A percentile compares a stretch with the other conserved stretches of the same genome.
Conservation (phyloP, 352 stramenopile genomes). For the Globisporangium megalacanthum region DNA sequence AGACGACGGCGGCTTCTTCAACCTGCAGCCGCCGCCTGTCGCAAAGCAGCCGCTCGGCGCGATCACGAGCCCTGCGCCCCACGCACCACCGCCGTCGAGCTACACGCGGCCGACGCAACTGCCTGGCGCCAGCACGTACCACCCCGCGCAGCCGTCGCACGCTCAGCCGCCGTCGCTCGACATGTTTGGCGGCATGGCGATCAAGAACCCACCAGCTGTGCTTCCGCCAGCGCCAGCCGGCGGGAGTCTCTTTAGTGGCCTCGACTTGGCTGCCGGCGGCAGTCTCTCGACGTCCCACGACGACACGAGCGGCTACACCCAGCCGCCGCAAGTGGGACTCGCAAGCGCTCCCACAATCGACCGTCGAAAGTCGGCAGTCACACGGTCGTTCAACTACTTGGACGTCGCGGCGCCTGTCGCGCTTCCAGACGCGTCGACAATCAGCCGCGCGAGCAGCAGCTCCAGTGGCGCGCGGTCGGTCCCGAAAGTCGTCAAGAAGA, state of each 20-base stretch:
- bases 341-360: conserved; percentile 10
- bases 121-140: conserved; percentile 1
- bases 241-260: conserved; percentile 37
- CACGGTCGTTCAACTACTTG: conserved; percentile 58
- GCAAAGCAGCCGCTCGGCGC: conserved; percentile 38
- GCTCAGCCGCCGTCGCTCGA: conserved; percentile 17
- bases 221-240: not conserved
- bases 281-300: conserved; percentile 16
- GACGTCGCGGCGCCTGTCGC: conserved; percentile 31
- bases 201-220: conserved; percentile 26
- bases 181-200: conserved; percentile 78
- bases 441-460: conserved; percentile 14
- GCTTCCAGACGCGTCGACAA: conserved; percentile 7
- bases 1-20: conserved; percentile 77
- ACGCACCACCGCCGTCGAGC: conserved; percentile 6
- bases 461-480: conserved; percentile 21
- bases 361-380: conserved; percentile 27
- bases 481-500: conserved; percentile 71
- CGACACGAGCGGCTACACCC: conserved; percentile 18
- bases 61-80: conserved; percentile 4
- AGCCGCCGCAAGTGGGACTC: not conserved
- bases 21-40: conserved; percentile 57
- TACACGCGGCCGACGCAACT: conserved; percentile 9
- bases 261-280: conserved; percentile 34
- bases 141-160: conserved; percentile 10